Base-by-base conservation (phyloP, 345 rosid genomes). In the Linum usitatissimum region DNA sequence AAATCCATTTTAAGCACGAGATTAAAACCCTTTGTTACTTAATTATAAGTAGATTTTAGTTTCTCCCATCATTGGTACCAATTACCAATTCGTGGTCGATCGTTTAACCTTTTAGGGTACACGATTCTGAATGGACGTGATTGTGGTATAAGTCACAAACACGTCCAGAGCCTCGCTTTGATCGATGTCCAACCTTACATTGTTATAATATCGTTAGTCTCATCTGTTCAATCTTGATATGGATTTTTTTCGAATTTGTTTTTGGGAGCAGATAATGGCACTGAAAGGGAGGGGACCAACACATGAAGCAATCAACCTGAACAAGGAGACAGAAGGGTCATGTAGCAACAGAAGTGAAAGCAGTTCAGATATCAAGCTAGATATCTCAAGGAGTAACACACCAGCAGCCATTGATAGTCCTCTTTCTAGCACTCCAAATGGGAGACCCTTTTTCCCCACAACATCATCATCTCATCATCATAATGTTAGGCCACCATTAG, bases 281-380 rank as follows among this genome's bases (percentile, higher is more conserved):
- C 76, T 93, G 70, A 93, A 88, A 78, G 80, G 64, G 72, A 84
- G 83, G 79, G 99, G 88, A 66, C 83, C 90, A 48, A 80, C 90
- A 45, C 51, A 45, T 6, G 96, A 90, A 51, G 83, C 92, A 4
- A 90, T 90, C 64, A 93, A 93, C 69, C 85, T 90, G 36, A 93
- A 90, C 73, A 93, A 90, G 76, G 99, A 93, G 71, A 93, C 97
- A 0, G 96, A 88, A 62, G 97, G 96, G 13, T 90, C 89, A 18
- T 82, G 90, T 73, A 90, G 99, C 68, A 90, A 87, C 74, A 80
- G 92, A 80, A 93, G 99, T 59, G 97, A 90, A 39, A 86, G 82
- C 79, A 88, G 96, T 70, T 86, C 95, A 18, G 92, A 88, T 61
- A 77, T 86, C 30, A 90, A 83, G 71, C 73, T 88, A 28, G 97